Percentiles rank a stretch among this genome's conserved stretches.
These are phyloP conservation scores for Kodamaea kaohsiungensis DNA, from an alignment of 805 yeast species.

Conservation along the genomic window DNA sequence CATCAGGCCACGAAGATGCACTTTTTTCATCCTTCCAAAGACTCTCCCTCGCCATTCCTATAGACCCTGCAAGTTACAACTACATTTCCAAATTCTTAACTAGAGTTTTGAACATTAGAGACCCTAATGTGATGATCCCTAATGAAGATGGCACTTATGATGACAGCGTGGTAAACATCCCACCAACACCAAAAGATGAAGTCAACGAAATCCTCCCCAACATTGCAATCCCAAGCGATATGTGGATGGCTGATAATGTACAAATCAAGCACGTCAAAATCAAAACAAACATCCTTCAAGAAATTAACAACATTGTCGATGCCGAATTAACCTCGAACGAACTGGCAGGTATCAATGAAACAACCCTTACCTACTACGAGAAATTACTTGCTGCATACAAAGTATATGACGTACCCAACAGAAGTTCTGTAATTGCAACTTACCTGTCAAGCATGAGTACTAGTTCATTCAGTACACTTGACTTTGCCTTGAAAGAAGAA, in stretches of 20 bases:
- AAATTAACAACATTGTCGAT: conserved; percentile 33
- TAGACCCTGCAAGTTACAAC: conserved; percentile 28
- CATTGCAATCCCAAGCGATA: conserved; percentile 34
- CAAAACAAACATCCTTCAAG: conserved; percentile 33
- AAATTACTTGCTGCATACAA: conserved; percentile 34
- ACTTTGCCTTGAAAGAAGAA: conserved; percentile 19
- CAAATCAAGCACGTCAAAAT: conserved; percentile 30
- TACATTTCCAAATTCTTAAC: conserved; percentile 27
- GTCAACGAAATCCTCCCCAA: conserved; percentile 33
- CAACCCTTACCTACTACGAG: conserved; percentile 29
- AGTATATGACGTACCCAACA: conserved; percentile 26
- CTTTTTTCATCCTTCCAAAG: conserved; percentile 14
- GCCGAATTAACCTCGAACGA: conserved; percentile 15
- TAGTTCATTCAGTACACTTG: conserved; percentile 11
- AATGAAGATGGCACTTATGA: not conserved
- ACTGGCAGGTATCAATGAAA: conserved; percentile 23
- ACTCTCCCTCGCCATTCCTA: conserved; percentile 27
- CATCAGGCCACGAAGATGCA: not conserved
- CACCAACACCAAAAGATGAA: not conserved
- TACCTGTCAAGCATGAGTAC: conserved; percentile 1
- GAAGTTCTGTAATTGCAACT: conserved; percentile 2
- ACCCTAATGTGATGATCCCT: not conserved
- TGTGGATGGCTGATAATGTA: conserved; percentile 38
- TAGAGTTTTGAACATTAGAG: conserved; percentile 23
- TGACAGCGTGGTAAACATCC: not conserved